Evolutionary conservation across 176 grass and related monocot genomes (phyloP).

Genomic region (Puccinellia tenuiflora): DNA sequence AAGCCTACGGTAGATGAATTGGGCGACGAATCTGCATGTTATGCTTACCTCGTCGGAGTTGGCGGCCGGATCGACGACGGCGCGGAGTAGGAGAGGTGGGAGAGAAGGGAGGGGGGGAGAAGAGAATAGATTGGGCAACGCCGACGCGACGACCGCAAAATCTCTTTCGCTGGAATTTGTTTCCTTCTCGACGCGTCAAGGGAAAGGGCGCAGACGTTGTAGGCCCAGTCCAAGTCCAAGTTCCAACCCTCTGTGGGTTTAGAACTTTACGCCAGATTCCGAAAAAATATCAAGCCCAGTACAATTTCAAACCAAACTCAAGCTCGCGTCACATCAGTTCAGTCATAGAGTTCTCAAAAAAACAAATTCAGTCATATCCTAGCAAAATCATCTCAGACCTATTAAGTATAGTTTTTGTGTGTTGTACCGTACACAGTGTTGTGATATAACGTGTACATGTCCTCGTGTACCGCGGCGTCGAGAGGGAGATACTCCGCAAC

Average conservation of each 20-base stretch:
- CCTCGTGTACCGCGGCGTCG: no score
- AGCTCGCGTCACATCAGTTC: no score
- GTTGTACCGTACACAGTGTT: no score
- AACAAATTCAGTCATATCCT: no score
- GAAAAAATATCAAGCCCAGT: not conserved
- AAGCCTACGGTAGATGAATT: not conserved
- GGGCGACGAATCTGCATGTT: not conserved
- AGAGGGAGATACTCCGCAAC: no score
- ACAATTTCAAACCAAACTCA: no score
- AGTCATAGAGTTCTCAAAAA: no score
- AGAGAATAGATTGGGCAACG: constrained; percentile 3
- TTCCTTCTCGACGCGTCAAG: constrained; percentile 7
- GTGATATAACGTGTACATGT: no score
- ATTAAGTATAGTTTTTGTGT: no score
- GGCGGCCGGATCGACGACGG: not conserved
- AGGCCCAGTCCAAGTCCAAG: not conserved
- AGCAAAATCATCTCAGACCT: no score
- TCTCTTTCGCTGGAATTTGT: not conserved
- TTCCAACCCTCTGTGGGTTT: not conserved
- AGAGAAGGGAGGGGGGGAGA: not conserved
- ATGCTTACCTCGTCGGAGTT: constrained; percentile 20
- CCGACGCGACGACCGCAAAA: constrained; percentile 27
- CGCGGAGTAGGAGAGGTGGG: not conserved
- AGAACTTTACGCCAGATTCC: not conserved
- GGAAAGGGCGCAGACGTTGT: not conserved